These are phyloP conservation scores for Pleurotus cornucopiae DNA, from an alignment of 768 basidiomycete species.

Conservation along the genomic window DNA sequence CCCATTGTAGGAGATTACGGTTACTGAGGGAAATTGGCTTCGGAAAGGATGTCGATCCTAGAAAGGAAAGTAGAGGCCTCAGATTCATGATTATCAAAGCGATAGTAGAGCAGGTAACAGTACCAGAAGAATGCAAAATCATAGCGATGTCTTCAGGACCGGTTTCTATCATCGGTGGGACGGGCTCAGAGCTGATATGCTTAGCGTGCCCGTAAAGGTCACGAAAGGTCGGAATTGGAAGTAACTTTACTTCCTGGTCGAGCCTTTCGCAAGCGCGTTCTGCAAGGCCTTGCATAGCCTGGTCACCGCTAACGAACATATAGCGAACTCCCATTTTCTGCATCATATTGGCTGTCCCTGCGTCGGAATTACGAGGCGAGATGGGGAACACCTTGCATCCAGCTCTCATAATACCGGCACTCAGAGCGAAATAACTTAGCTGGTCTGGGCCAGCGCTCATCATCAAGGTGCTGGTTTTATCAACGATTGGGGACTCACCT, in stretches of 20 bases:
- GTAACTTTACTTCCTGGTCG: neutral
- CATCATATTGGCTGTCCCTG: constrained; percentile 42
- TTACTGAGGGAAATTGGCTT: constrained; percentile 13
- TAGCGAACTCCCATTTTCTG: constrained; percentile 16
- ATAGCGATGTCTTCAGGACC: constrained; percentile 9
- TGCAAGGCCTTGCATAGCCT: constrained; percentile 15
- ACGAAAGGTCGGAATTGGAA: constrained; percentile 10
- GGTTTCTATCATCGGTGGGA: neutral
- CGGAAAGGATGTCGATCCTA: constrained; percentile 17
- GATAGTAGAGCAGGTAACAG: neutral
- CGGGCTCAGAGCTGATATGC: neutral
- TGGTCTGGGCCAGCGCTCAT: constrained; percentile 20
- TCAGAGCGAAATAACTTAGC: constrained; percentile 26
- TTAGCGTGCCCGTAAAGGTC: constrained; percentile 7
- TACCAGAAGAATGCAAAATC: constrained; percentile 20
- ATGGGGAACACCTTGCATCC: constrained; percentile 32
- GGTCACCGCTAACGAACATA: constrained; percentile 21
- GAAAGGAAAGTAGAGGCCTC: neutral
- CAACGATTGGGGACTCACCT: constrained; percentile 14
- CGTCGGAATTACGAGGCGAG: constrained; percentile 40
- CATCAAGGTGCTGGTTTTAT: neutral
- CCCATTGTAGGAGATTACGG: constrained; percentile 15
- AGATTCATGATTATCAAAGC: neutral
- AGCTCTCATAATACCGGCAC: constrained; percentile 33
- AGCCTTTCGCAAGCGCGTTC: constrained; percentile 11